These are phyloP conservation scores for Plectosphaerella sp. DNA, from an alignment of 2,329 filamentous ascomycete genomes.

Conservation along the genomic window DNA sequence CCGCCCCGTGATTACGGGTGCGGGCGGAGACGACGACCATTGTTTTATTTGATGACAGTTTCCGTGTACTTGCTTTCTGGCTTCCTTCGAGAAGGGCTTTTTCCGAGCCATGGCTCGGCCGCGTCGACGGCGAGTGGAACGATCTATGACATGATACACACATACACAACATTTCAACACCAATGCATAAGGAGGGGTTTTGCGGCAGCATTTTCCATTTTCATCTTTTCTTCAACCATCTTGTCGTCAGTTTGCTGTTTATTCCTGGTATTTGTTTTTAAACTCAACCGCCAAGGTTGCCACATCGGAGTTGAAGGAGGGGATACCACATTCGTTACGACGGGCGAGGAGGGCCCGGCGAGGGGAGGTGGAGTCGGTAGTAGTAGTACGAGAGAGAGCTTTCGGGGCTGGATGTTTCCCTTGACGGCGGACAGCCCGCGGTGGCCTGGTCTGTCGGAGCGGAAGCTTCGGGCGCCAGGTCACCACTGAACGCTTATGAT, in stretches of 20 bases:
- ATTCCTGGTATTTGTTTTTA: not conserved
- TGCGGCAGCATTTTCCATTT: slow-evolving; percentile 1
- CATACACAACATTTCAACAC: slow-evolving; percentile 4
- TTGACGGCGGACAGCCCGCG: not conserved
- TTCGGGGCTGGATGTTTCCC: too few species aligned
- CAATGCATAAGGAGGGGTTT: slow-evolving; percentile 11
- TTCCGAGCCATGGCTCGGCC: too few species aligned
- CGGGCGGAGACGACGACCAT: slow-evolving; percentile 13
- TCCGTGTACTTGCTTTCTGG: not conserved
- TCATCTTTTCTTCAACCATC: slow-evolving; percentile 1
- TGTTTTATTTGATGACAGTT: slow-evolving; percentile 11
- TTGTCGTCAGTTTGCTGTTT: slow-evolving; percentile 3
- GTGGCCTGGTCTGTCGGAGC: not conserved
- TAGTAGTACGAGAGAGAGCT: slow-evolving; percentile 1
- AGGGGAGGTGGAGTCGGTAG: not conserved
- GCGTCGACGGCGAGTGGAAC: slow-evolving; percentile 3
- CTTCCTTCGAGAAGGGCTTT: too few species aligned
- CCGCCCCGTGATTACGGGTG: slow-evolving; percentile 8
- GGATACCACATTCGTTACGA: slow-evolving; percentile 3
- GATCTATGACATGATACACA: slow-evolving; percentile 13
- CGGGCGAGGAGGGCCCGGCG: not conserved
- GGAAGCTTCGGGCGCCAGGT: not conserved
- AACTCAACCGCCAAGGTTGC: not conserved
- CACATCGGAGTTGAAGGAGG: slow-evolving; percentile 1
- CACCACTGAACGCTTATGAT: not conserved